These are phyloP conservation scores for Seiridium cupressi DNA, from an alignment of 2,329 filamentous ascomycete species.

Conservation along the genomic window DNA sequence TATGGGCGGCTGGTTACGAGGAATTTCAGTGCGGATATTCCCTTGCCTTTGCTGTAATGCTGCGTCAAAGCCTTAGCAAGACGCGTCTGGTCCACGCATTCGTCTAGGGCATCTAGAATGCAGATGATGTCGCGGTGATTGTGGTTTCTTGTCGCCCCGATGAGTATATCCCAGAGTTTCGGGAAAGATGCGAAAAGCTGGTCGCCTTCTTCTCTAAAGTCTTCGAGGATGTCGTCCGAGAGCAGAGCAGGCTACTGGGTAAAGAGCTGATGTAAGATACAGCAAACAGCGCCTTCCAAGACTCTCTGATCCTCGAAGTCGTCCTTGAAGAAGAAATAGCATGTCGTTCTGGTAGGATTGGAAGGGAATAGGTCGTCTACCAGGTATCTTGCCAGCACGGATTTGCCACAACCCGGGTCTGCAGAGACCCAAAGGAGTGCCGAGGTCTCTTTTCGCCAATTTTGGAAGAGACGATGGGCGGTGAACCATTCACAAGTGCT, in stretches of 20 bases:
- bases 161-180: constrained; percentile 30
- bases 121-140: constrained; percentile 26
- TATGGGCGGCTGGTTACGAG: constrained; percentile 37
- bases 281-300: constrained; percentile 27
- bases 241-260: constrained; percentile 17
- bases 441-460: constrained; percentile 16
- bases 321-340: constrained; percentile 47
- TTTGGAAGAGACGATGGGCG: constrained; percentile 9
- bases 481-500: constrained; percentile 18
- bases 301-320: constrained; percentile 31
- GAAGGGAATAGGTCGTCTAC: constrained; percentile 26
- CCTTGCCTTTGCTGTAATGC: constrained; percentile 17
- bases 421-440: constrained; percentile 36
- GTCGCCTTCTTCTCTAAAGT: constrained; percentile 15
- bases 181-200: constrained; percentile 18
- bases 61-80: constrained; percentile 22
- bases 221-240: constrained; percentile 16
- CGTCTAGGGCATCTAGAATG: constrained; percentile 39
- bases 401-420: constrained; percentile 43
- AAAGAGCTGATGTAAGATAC: constrained; percentile 38
- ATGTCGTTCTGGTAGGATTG: constrained; percentile 18
- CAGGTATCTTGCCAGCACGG: constrained; percentile 36
- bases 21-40: constrained; percentile 29
- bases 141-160: constrained; percentile 10
- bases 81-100: constrained; percentile 27